A percentile compares a stretch with the other conserved stretches of the same genome.
Conservation (phyloP, 2,329 filamentous ascomycete genomes). For the Dendryphion nanum region DNA sequence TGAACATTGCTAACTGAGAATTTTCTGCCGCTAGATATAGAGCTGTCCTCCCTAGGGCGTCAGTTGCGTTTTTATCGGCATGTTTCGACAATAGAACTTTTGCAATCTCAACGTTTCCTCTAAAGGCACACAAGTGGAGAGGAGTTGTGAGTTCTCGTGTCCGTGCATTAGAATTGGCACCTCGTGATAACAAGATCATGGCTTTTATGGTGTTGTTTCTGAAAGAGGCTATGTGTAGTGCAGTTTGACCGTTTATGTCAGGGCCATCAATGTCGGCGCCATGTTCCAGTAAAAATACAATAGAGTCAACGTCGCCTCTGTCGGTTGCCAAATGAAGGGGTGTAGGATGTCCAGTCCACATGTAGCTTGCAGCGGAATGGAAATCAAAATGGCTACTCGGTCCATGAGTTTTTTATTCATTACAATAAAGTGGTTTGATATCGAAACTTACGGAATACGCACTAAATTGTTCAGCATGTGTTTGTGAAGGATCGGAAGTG, state of each 20-base stretch:
- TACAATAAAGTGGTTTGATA: background rate
- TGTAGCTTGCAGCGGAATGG: background rate
- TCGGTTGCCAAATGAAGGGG: background rate
- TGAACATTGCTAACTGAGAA: background rate
- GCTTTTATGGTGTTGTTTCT: background rate
- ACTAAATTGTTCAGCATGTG: background rate
- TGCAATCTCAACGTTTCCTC: background rate
- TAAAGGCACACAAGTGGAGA: background rate
- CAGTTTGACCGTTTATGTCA: background rate
- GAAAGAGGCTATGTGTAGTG: background rate
- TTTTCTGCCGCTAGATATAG: background rate
- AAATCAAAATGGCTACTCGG: conserved; percentile 1
- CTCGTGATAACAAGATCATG: background rate
- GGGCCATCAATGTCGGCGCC: background rate
- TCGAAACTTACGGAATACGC: background rate
- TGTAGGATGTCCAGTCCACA: no score
- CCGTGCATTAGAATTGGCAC: background rate
- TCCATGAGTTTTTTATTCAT: background rate
- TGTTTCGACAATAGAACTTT: background rate
- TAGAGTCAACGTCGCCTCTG: background rate
- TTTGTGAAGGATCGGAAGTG: background rate
- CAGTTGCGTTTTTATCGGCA: background rate
- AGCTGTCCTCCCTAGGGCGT: background rate
- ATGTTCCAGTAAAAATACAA: background rate
- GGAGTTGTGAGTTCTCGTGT: background rate